Conservation (phyloP, 2,329 filamentous ascomycete species). For the Nigrospora osmanthi region DNA sequence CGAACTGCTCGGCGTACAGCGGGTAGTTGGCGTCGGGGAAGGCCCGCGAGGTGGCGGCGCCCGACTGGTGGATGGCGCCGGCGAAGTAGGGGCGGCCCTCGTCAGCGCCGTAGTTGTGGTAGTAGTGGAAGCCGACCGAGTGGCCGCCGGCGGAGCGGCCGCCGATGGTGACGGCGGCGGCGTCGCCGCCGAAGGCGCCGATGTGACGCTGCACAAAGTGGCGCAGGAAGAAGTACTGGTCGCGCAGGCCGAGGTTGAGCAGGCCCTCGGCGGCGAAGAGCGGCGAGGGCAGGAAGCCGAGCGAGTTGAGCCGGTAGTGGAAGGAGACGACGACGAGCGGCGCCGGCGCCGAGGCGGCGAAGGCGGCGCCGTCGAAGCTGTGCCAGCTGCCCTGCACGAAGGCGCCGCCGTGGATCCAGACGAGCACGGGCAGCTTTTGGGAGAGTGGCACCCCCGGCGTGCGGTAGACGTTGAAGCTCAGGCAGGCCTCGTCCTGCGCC, state of each 20-base stretch:
- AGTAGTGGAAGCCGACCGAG: constrained; percentile 28
- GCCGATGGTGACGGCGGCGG: constrained; percentile 41
- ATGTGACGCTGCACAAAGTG: constrained; percentile 47
- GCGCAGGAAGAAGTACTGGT: constrained; percentile 39
- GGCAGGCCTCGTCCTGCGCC: constrained; percentile 24
- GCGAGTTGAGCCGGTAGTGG: constrained; percentile 32
- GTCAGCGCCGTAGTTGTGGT: constrained; percentile 26
- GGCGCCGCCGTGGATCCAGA: constrained; percentile 38
- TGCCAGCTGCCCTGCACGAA: constrained; percentile 34
- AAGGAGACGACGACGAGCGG: constrained; percentile 10
- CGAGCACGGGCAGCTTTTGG: constrained; percentile 33
- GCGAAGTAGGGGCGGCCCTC: constrained; percentile 22
- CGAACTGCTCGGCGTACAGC: constrained; percentile 22
- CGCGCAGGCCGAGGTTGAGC: constrained; percentile 39
- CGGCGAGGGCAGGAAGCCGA: constrained; percentile 33
- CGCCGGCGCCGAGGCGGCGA: not conserved
- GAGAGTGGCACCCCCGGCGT: constrained; percentile 22
- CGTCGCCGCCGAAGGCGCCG: constrained; percentile 42
- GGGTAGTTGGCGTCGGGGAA: constrained; percentile 26
- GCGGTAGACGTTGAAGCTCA: constrained; percentile 32
- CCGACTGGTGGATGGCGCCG: constrained; percentile 26
- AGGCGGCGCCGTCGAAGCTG: constrained; percentile 15
- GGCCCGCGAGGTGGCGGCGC: constrained; percentile 25
- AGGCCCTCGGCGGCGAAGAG: constrained; percentile 31
- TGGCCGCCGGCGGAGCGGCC: constrained; percentile 42